These are phyloP conservation scores for Vicia villosa DNA, from an alignment of 306 rosid genomes.

Conservation along the genomic window DNA sequence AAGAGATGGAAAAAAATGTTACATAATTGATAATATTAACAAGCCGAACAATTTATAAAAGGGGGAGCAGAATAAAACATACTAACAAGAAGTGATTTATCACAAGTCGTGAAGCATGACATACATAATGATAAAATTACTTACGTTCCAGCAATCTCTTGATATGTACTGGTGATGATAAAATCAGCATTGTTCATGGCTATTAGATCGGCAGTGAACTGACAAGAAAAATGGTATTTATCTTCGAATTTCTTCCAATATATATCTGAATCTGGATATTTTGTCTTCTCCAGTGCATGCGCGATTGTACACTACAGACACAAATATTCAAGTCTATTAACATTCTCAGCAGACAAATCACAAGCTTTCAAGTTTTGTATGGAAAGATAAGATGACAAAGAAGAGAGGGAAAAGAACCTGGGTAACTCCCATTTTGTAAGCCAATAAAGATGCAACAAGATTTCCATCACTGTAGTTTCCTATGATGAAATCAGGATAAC, in stretches of 20 bases:
- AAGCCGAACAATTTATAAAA: background rate
- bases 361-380: conserved; percentile 21
- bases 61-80: background rate
- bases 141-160: conserved; percentile 96
- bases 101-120: conserved; percentile 9
- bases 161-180: conserved; percentile 96
- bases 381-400: conserved; percentile 7
- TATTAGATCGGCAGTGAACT: conserved; percentile 88
- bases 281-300: conserved; percentile 93
- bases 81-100: background rate
- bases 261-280: conserved; percentile 86
- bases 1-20: conserved; percentile 6
- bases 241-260: conserved; percentile 89
- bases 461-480: conserved; percentile 98
- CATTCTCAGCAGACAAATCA: conserved; percentile 15
- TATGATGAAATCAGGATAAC: conserved; percentile 81
- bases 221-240: conserved; percentile 89
- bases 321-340: conserved; percentile 33
- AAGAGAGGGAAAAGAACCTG: conserved; percentile 60
- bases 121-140: conserved; percentile 37
- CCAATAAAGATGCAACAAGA: conserved; percentile 87
- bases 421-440: conserved; percentile 93
- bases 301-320: conserved; percentile 83
- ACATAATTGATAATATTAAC: conserved; percentile 7
- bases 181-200: conserved; percentile 97